Evolutionary conservation across 169 alveolate genomes (phyloP).

Genomic region (Plasmodium falciparum): DNA sequence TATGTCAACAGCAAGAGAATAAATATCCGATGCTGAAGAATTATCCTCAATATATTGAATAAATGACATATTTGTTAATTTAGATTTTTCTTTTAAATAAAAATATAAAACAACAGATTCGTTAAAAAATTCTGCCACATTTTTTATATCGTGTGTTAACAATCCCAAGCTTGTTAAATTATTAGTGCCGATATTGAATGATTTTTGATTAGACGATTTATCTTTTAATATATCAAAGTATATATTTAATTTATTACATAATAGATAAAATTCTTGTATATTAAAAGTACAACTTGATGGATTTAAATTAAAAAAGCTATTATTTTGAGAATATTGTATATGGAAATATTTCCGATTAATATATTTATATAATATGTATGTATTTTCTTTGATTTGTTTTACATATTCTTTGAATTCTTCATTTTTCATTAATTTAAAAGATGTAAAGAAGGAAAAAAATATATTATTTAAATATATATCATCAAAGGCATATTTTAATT

Average conservation of each 20-base stretch:
- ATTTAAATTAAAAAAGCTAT: constrained; percentile 35
- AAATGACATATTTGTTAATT: constrained; percentile 11
- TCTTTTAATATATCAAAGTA: constrained; percentile 39
- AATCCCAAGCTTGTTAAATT: constrained; percentile 58
- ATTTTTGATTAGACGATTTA: constrained; percentile 20
- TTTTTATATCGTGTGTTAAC: constrained; percentile 42
- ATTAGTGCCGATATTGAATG: constrained; percentile 59
- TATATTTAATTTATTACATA: constrained; percentile 41
- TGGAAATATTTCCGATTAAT: constrained; percentile 25
- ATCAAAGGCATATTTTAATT: constrained; percentile 29
- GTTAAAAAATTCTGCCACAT: constrained; percentile 49
- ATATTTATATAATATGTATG: constrained; percentile 14
- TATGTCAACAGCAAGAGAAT: constrained; percentile 49
- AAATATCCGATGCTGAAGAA: constrained; percentile 19
- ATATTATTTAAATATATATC: constrained; percentile 47
- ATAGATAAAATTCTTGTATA: constrained; percentile 36
- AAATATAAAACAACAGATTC: constrained; percentile 23
- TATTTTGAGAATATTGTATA: constrained; percentile 38
- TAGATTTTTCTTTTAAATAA: constrained; percentile 13
- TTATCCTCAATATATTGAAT: constrained; percentile 4
- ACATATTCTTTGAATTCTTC: constrained; percentile 49
- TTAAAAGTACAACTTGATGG: constrained; percentile 14
- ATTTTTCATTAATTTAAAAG: constrained; percentile 63
- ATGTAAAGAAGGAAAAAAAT: constrained; percentile 40
- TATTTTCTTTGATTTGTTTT: constrained; percentile 33